Conservation (phyloP, 805 yeast genomes). For the Zygosaccharomyces kombuchaensis region DNA sequence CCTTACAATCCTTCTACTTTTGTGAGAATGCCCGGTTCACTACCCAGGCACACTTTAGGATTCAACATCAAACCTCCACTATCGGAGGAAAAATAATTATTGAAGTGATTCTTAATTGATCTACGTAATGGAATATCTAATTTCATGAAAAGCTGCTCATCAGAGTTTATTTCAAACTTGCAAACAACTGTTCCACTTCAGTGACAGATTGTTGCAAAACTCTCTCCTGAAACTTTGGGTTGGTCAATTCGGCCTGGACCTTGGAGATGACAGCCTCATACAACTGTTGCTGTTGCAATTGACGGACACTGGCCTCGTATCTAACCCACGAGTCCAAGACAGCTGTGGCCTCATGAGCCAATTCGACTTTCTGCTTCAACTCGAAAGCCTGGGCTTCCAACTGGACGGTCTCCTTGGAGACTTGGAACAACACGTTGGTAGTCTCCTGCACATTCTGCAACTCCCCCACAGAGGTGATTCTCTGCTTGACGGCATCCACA, state of each 20-base stretch:
- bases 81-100: slow-evolving; percentile 1
- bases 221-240: slow-evolving; percentile 90
- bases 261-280: slow-evolving; percentile 80
- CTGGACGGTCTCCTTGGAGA: slow-evolving; percentile 94
- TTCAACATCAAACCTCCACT: slow-evolving; percentile 34
- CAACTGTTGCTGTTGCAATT: slow-evolving; percentile 90
- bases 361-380: slow-evolving; percentile 83
- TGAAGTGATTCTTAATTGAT: slow-evolving; percentile 1
- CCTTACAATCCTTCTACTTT: slow-evolving; percentile 30
- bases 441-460: slow-evolving; percentile 88
- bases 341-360: slow-evolving; percentile 86
- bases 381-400: slow-evolving; percentile 93
- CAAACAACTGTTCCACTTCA: slow-evolving; percentile 84
- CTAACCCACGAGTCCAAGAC: slow-evolving; percentile 99
- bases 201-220: slow-evolving; percentile 86
- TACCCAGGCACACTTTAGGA: slow-evolving; percentile 15
- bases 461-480: slow-evolving; percentile 83
- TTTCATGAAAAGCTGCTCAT: slow-evolving; percentile 14
- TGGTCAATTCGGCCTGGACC: slow-evolving; percentile 77
- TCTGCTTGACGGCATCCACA: slow-evolving; percentile 85
- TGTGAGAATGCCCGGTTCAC: slow-evolving; percentile 27
- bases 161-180: slow-evolving; percentile 33
- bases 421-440: slow-evolving; percentile 86
- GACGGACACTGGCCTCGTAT: slow-evolving; percentile 94
- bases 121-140: slow-evolving; percentile 22